Percentiles rank a stretch among this genome's conserved stretches.
Evolutionary conservation across 257 asterid genomes (phyloP).

Genomic region (Prunella vulgaris): DNA sequence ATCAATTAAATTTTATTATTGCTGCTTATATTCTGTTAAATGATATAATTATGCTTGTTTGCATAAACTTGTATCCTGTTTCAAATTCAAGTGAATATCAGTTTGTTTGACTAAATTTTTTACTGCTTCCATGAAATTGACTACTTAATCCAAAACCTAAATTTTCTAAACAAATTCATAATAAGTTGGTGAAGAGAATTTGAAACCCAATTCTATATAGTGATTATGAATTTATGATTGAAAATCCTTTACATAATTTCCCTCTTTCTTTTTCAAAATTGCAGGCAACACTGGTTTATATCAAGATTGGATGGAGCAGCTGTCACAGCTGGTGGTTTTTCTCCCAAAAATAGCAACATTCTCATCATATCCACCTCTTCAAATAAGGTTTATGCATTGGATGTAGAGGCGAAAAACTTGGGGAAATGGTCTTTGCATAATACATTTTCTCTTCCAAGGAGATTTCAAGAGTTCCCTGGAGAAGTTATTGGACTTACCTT

Average conservation of each 20-base stretch:
- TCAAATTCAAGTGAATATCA: background rate
- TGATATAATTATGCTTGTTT: background rate
- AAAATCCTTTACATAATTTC: conserved; percentile 2
- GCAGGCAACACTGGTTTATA: conserved; percentile 98
- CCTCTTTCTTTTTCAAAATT: background rate
- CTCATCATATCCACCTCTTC: conserved; percentile 80
- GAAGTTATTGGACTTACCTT: conserved; percentile 95
- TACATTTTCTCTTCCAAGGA: conserved; percentile 74
- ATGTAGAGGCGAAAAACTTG: conserved; percentile 90
- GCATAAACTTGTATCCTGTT: background rate
- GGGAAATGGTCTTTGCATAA: conserved; percentile 88
- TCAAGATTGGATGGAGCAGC: conserved; percentile 95
- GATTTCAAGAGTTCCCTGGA: conserved; percentile 97
- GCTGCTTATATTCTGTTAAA: background rate
- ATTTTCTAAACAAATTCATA: background rate
- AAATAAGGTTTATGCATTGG: conserved; percentile 86
- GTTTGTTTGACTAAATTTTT: background rate
- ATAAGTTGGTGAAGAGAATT: background rate
- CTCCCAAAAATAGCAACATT: conserved; percentile 67
- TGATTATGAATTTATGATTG: background rate
- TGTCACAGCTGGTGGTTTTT: conserved; percentile 89
- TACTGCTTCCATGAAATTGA: background rate
- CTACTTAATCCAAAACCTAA: background rate
- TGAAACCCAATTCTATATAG: background rate
- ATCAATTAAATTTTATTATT: background rate